A percentile compares a stretch with the other conserved stretches of the same genome.
Conservation (phyloP, 495 filamentous ascomycete species). For the Ramalina peruviana region DNA sequence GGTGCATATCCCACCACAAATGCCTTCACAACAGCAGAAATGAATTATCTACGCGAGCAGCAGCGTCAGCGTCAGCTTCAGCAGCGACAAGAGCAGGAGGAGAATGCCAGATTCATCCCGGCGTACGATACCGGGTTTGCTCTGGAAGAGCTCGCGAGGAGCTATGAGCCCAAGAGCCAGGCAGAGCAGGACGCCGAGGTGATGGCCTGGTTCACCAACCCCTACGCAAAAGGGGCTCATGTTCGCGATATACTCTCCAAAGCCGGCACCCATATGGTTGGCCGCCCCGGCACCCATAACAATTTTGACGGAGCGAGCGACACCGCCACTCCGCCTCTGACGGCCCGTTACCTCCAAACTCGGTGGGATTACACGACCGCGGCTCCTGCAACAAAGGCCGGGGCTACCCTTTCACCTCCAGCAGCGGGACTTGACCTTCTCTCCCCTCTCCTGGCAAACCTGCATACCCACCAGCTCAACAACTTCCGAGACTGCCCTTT, state of each 20-base stretch:
- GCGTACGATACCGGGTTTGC: too few species aligned
- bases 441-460: neutral
- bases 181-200: neutral
- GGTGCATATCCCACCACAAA: too few species aligned
- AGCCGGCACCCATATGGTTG: neutral
- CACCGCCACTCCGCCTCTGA: neutral
- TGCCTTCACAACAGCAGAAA: too few species aligned
- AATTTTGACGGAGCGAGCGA: neutral
- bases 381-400: too few species aligned
- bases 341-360: too few species aligned
- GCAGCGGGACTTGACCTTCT: neutral
- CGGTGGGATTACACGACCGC: too few species aligned
- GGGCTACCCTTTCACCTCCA: too few species aligned
- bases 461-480: neutral
- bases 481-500: neutral
- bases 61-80: too few species aligned
- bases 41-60: too few species aligned
- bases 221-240: neutral
- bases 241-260: neutral
- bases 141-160: too few species aligned
- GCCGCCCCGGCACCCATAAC: neutral
- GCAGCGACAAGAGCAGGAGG: too few species aligned
- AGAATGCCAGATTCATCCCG: too few species aligned
- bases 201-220: neutral
- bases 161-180: neutral